phyloP scores from a whole-genome alignment of 345 rosid genomes.

The Ricinus communis region DNA sequence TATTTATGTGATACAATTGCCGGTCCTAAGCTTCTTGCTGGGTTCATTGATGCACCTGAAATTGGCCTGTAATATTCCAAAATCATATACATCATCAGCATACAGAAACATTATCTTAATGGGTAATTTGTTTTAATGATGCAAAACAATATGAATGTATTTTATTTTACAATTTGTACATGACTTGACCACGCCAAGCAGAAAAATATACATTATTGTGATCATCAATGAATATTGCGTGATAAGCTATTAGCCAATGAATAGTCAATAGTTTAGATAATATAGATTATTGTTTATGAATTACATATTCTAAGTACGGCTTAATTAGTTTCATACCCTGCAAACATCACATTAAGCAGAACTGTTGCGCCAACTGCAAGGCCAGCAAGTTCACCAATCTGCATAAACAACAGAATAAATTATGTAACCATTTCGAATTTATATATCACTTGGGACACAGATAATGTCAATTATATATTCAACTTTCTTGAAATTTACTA shows the following conservation, averaged over 20 bases:
- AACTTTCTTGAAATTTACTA: no score
- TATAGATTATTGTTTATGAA: no score
- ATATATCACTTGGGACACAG: not conserved
- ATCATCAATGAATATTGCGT: not conserved
- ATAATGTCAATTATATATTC: not conserved
- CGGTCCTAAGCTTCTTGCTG: slow-evolving; percentile 88
- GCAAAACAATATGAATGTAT: no score
- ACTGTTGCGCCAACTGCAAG: slow-evolving; percentile 88
- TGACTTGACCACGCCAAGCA: not conserved
- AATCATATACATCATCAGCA: not conserved
- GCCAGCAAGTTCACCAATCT: slow-evolving; percentile 97
- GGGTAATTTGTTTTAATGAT: no score
- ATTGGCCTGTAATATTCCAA: slow-evolving; percentile 45
- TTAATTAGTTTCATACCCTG: slow-evolving; percentile 55
- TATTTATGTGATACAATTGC: slow-evolving; percentile 60
- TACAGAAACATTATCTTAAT: no score
- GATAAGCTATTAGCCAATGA: not conserved
- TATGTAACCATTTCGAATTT: no score
- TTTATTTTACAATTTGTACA: not conserved
- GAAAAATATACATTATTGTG: not conserved
- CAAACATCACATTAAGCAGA: slow-evolving; percentile 76
- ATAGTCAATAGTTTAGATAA: not conserved
- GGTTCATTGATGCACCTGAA: slow-evolving; percentile 89
- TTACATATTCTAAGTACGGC: not conserved
- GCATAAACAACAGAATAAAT: slow-evolving; percentile 8